A percentile compares a stretch with the other conserved stretches of the same genome.
Conservation (phyloP, 83 land plant species). For the Thuja plicata region DNA sequence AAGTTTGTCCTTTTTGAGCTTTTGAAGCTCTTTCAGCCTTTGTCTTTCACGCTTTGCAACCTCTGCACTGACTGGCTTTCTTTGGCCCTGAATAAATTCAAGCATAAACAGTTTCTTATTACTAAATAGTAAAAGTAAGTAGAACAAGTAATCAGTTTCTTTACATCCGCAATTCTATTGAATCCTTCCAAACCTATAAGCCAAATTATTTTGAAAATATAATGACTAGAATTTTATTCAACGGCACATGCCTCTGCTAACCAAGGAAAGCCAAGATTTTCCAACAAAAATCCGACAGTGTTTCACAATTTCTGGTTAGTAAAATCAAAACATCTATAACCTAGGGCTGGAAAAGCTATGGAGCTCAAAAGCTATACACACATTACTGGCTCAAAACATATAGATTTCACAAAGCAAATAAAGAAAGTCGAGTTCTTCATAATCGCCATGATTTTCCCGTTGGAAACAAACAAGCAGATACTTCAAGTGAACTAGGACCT, state of each 20-base stretch:
- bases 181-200: background rate
- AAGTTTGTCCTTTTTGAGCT: conserved; percentile 79
- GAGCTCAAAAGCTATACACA: no score
- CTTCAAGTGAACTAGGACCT: no score
- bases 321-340: background rate
- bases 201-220: background rate
- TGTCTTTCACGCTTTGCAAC: conserved; percentile 79
- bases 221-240: background rate
- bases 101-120: background rate
- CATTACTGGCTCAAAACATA: no score
- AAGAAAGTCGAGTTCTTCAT: no score
- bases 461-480: no score
- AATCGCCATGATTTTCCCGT: no score
- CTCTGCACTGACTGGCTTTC: conserved; percentile 34
- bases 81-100: background rate
- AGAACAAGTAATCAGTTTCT: background rate
- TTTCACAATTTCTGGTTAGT: background rate
- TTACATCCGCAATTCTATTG: background rate
- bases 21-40: conserved; percentile 83
- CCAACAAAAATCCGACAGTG: background rate
- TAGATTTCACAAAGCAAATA: no score
- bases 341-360: background rate
- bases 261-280: background rate
- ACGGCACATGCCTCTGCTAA: background rate
- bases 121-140: background rate